Evolutionary conservation across 1,284 basidiomycete species (phyloP), one percentile per base, ranked within the genome.

Genomic region (Cutaneotrichosporon sp.): DNA sequence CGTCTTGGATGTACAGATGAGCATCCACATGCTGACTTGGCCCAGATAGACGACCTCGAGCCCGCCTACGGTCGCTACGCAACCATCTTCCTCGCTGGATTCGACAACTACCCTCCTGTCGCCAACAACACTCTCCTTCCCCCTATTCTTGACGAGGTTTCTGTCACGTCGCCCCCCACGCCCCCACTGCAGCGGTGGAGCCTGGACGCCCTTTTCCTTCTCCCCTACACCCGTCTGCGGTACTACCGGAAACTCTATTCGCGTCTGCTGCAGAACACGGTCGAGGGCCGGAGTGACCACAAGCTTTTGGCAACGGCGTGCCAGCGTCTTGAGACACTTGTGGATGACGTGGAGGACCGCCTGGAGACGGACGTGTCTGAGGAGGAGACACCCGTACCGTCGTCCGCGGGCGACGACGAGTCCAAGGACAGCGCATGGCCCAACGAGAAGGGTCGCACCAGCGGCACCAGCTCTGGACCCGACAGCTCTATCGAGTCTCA

Each of bases 201-300:
- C 0, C 77, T 97, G 8, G 92, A 97, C 65, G 77, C 81, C 12
- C 80, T 97, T 20, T 97, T 97, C 76, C 77, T 88, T 7, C 80
- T 97, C 5, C 94, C 94, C 0, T 87, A 86, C 65, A 78, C 80
- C 14, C 83, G 94, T 23, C 77, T 98, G 53, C 85, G 85, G 63
- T 97, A 97, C 75, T 98, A 97, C 79, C 87, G 85, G 70, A 93
- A 88, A 72, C 80, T 98, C 1, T 98, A 98, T 68, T 80, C 83
- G 42, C 84, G 88, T 40, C 77, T 98, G 34, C 77, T 97, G 53
- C 91, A 88, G 75, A 90, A 85, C 68, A 94, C 91, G 1, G 83
- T 84, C 37, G 86, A 89, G 8, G 93, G 93, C 13, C 80, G 87
- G 63, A 90, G 85, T 61, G 94, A 97, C 70, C 87, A 97, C 69